These are phyloP conservation scores for Pseudocercospora musae DNA, from an alignment of 2,329 filamentous ascomycete species.

Conservation along the genomic window DNA sequence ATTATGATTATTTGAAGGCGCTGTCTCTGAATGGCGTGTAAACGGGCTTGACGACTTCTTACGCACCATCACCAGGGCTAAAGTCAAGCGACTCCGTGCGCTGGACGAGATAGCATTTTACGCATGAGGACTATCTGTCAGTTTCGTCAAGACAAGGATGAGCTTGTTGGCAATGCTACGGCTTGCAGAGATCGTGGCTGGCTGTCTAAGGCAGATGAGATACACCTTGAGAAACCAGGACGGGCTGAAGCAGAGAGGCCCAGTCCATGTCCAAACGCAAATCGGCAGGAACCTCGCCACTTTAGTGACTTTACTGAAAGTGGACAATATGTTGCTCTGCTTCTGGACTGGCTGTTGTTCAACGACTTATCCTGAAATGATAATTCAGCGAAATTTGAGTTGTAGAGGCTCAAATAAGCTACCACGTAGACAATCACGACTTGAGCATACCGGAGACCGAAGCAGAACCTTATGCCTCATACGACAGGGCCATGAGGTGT, in stretches of 20 bases:
- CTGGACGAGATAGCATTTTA: no score
- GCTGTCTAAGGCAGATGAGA: neutral
- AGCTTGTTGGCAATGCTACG: neutral
- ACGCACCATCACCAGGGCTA: neutral
- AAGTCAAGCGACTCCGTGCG: no score
- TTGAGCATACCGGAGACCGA: neutral
- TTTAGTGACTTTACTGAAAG: no score
- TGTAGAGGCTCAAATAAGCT: neutral
- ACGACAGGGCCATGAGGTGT: neutral
- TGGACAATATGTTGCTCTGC: neutral
- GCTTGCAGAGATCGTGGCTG: neutral
- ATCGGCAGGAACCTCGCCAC: neutral
- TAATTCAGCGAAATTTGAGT: neutral
- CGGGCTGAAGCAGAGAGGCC: neutral
- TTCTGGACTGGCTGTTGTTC: neutral
- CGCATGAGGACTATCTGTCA: neutral
- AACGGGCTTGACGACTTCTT: constrained; percentile 3
- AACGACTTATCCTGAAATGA: neutral
- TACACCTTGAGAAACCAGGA: neutral
- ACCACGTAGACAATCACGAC: neutral
- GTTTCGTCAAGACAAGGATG: neutral
- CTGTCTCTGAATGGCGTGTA: constrained; percentile 6
- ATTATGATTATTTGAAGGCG: constrained; percentile 7
- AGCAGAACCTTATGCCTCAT: neutral
- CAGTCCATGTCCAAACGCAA: neutral